Evolutionary conservation across 2,329 filamentous ascomycete species (phyloP).

Genomic region (Coccinonectria pachysandricola): DNA sequence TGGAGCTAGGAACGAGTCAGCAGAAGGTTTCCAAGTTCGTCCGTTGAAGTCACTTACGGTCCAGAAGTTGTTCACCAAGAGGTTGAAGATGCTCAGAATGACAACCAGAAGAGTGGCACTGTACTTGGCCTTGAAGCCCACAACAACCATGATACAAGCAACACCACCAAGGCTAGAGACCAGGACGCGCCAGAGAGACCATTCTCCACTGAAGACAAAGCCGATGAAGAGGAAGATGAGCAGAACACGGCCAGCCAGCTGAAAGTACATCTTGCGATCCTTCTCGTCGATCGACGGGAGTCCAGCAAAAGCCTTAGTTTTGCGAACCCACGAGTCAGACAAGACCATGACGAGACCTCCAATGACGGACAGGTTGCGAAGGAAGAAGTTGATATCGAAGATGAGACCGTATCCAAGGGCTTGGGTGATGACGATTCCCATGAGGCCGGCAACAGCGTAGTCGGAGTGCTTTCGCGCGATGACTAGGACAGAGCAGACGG

Average conservation of each 20-base stretch:
- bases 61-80: conserved; percentile 99
- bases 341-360: conserved; percentile 96
- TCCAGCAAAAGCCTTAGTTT: conserved; percentile 92
- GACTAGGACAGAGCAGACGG: conserved; percentile 69
- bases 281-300: conserved; percentile 94
- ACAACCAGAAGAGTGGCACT: conserved; percentile 92
- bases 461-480: conserved; percentile 89
- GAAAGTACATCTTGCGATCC: conserved; percentile 99
- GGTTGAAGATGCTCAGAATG: conserved; percentile 91
- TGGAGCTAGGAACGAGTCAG: conserved; percentile 84
- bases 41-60: too few relatives aligned
- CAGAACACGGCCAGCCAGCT: conserved; percentile 88
- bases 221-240: conserved; percentile 97
- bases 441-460: conserved; percentile 82
- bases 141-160: conserved; percentile 95
- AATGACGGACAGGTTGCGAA: conserved; percentile 95
- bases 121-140: conserved; percentile 99
- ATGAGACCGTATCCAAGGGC: conserved; percentile 95
- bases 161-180: conserved; percentile 79
- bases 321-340: conserved; percentile 95
- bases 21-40: too few relatives aligned
- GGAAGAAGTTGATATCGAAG: conserved; percentile 99
- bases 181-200: conserved; percentile 78
- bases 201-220: conserved; percentile 90
- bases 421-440: conserved; percentile 84